Evolutionary conservation across 164 flowering plant species (phyloP).

Genomic region (Taxillus chinensis): DNA sequence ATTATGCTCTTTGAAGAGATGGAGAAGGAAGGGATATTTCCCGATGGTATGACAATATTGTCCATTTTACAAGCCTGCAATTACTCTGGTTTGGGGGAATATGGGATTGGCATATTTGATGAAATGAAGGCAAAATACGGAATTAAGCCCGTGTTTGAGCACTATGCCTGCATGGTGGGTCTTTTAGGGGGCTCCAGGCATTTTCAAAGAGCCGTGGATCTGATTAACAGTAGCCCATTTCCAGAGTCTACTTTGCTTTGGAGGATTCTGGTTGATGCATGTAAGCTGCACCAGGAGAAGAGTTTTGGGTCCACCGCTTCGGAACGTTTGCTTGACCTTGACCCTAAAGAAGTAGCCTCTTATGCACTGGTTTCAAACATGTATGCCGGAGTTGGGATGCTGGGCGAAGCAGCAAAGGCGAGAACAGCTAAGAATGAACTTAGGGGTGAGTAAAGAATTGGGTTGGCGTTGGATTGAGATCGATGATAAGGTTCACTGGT

Average conservation of each 20-base stretch:
- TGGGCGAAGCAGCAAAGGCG: slow-evolving; percentile 22
- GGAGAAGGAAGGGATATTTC: slow-evolving; percentile 13
- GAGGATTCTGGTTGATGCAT: slow-evolving; percentile 12
- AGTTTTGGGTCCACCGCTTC: slow-evolving; percentile 13
- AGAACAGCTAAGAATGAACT: slow-evolving; percentile 22
- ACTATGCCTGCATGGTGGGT: slow-evolving; percentile 14
- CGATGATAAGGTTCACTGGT: slow-evolving; percentile 15
- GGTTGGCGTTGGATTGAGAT: slow-evolving; percentile 27
- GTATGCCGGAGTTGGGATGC: slow-evolving; percentile 14
- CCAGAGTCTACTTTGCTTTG: slow-evolving; percentile 16
- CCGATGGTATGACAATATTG: slow-evolving; percentile 22
- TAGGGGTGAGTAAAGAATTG: slow-evolving; percentile 19
- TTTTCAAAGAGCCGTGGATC: slow-evolving; percentile 20
- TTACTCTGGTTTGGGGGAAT: slow-evolving; percentile 22
- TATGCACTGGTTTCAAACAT: slow-evolving; percentile 13
- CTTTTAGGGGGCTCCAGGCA: slow-evolving; percentile 16
- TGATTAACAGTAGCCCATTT: slow-evolving; percentile 17
- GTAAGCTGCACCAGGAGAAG: slow-evolving; percentile 19
- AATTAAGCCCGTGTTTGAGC: slow-evolving; percentile 10
- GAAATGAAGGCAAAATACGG: slow-evolving; percentile 16
- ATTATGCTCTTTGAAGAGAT: slow-evolving; percentile 17
- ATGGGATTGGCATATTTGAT: slow-evolving; percentile 15
- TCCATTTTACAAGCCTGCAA: slow-evolving; percentile 29
- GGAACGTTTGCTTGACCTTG: slow-evolving; percentile 12
- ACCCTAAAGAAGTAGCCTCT: slow-evolving; percentile 12